Evolutionary conservation across 148 eudicot genomes (phyloP).

Genomic region (Dysphania ambrosioides): DNA sequence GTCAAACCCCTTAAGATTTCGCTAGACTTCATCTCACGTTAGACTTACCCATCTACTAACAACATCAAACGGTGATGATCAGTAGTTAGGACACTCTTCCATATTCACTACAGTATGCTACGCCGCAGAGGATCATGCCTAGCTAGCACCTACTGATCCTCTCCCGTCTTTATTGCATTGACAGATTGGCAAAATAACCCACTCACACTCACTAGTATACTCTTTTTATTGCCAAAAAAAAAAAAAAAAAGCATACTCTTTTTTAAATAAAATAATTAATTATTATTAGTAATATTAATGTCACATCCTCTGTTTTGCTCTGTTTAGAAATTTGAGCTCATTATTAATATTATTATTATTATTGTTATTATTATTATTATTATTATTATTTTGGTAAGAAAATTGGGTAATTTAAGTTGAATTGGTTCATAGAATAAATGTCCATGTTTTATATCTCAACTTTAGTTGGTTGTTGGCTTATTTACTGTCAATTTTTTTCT

Average conservation of each 20-base stretch:
- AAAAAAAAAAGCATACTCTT: too few relatives aligned
- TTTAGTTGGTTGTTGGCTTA: conserved; percentile 17
- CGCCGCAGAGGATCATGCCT: conserved; percentile 16
- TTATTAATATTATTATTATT: background rate
- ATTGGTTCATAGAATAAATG: conserved; percentile 17
- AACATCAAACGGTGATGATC: conserved; percentile 8
- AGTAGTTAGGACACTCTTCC: too few relatives aligned
- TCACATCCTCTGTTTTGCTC: conserved; percentile 12
- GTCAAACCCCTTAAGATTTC: conserved; percentile 16
- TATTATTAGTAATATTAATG: conserved; percentile 2
- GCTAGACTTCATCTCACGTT: background rate
- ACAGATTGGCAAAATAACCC: conserved; percentile 27
- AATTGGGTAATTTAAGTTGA: too few relatives aligned
- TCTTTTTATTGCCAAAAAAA: too few relatives aligned
- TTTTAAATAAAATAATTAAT: too few relatives aligned
- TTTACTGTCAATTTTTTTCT: too few relatives aligned
- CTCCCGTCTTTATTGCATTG: conserved; percentile 19
- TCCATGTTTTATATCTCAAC: background rate
- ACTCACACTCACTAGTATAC: background rate
- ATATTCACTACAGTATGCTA: background rate
- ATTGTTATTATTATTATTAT: background rate
- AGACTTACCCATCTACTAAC: background rate
- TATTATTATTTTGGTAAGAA: too few relatives aligned
- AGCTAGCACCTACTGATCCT: conserved; percentile 17
- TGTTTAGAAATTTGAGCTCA: conserved; percentile 11